Conservation (phyloP, 2,329 filamentous ascomycete species). For the Ophiostoma triangulosporum region DNA sequence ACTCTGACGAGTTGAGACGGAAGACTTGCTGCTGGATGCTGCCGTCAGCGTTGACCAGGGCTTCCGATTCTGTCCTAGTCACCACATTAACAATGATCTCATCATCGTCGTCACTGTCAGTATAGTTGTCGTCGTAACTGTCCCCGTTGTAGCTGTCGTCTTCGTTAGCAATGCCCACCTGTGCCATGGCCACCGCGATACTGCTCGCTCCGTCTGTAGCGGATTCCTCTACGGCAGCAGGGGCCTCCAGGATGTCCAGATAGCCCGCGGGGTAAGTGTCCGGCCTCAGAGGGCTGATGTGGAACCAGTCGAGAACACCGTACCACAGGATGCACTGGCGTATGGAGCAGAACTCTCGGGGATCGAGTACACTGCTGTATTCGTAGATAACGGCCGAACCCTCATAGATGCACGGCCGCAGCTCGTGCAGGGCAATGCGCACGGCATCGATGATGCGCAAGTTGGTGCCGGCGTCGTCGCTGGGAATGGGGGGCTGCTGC, state of each 20-base stretch:
- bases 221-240: too few relatives aligned
- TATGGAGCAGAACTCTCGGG: background rate
- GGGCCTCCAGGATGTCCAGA: too few relatives aligned
- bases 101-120: background rate
- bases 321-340: background rate
- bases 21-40: too few relatives aligned
- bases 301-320: background rate
- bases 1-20: too few relatives aligned
- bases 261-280: too few relatives aligned
- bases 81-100: too few relatives aligned
- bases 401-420: background rate
- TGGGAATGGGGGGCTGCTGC: background rate
- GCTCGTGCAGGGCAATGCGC: background rate
- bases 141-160: background rate
- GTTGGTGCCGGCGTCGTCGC: background rate
- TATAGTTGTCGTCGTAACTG: background rate
- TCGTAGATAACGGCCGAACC: background rate
- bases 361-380: background rate
- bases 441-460: background rate
- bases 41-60: too few relatives aligned
- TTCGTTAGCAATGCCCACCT: background rate
- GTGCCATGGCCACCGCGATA: too few relatives aligned
- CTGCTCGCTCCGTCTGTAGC: too few relatives aligned
- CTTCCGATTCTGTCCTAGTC: too few relatives aligned
- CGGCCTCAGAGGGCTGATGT: background rate